Base-by-base conservation (phyloP, 495 filamentous ascomycete species). In the Neurospora tetrasperma region DNA sequence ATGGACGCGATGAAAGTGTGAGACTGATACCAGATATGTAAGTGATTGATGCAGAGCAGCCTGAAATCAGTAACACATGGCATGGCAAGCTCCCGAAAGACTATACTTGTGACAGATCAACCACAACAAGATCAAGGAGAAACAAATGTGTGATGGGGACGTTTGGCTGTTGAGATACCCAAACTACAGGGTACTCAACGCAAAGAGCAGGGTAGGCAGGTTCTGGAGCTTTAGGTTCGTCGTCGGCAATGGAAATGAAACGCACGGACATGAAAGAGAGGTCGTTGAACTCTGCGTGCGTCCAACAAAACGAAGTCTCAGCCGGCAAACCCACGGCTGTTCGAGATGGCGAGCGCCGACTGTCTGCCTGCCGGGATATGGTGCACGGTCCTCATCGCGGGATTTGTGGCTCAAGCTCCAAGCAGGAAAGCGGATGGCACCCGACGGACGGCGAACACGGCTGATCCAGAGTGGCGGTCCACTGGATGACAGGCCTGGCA, bases 61-160 rank as follows among this genome's bases (percentile, higher is more conserved):
- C n/a, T n/a, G n/a, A n/a, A n/a, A n/a, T n/a, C n/a, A n/a, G n/a
- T n/a, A n/a, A n/a, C n/a, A n/a, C n/a, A n/a, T n/a, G n/a, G 20
- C 9, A 54, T 54, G 46, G 10, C 20, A 23, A 54, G 20, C 46
- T 20, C 0, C 3, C 0, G n/a, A 48, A 48, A 0, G 9, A n/a
- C 0, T 0, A 4, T 9, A 0, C 0, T 20, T n/a, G 8, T n/a
- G n/a, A n/a, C n/a, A n/a, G n/a, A n/a, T n/a, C 2, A 20, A 20
- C n/a, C 18, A 20, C 20, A 20, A 11, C 4, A 3, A 12, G 20
- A 54, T 9, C 5, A n/a, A 10, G 8, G 1, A 46, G n/a, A 59
- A 7, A 59, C 1, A 12, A 14, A 0, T 27, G 11, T 6, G 11
- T 14, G 0, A 14, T 1, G 1, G n/a, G 4, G 2, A 20, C n/a